A percentile compares a stretch with the other conserved stretches of the same genome.
Evolutionary conservation across 2,329 filamentous ascomycete species (phyloP).

Genomic region (Pochonia chlamydosporia): DNA sequence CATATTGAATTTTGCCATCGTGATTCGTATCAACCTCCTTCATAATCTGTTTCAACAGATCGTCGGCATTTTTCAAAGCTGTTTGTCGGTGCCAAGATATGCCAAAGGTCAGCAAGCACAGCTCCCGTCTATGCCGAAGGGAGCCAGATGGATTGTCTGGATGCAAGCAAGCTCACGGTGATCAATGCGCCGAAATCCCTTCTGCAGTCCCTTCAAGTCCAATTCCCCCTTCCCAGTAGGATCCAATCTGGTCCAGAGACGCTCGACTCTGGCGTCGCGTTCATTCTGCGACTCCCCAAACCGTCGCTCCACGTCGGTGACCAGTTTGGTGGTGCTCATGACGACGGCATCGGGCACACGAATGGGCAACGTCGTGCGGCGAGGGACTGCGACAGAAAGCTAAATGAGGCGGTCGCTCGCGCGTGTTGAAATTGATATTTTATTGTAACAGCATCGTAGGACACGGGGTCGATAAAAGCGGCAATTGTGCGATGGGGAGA

Average conservation of each 20-base stretch:
- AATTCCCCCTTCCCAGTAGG: constrained; percentile 70
- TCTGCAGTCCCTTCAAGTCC: constrained; percentile 78
- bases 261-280: constrained; percentile 74
- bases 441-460: constrained; percentile 12
- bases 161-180: constrained; percentile 64
- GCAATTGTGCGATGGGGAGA: background rate
- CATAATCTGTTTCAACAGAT: constrained; percentile 75
- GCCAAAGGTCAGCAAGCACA: constrained; percentile 4
- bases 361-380: constrained; percentile 23
- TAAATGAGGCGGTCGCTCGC: constrained; percentile 7
- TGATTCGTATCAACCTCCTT: constrained; percentile 77
- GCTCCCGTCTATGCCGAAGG: background rate
- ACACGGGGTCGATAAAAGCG: background rate
- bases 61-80: constrained; percentile 85
- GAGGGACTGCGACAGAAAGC: constrained; percentile 10
- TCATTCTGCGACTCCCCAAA: constrained; percentile 71
- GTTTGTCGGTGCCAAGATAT: constrained; percentile 16
- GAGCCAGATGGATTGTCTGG: background rate
- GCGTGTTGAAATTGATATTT: constrained; percentile 6
- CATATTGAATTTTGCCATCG: constrained; percentile 86
- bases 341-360: constrained; percentile 21
- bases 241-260: constrained; percentile 80
- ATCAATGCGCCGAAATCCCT: constrained; percentile 80
- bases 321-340: constrained; percentile 41
- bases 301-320: constrained; percentile 53